Base-by-base conservation (phyloP, 495 filamentous ascomycete species). In the Trypethelium eluteriae region DNA sequence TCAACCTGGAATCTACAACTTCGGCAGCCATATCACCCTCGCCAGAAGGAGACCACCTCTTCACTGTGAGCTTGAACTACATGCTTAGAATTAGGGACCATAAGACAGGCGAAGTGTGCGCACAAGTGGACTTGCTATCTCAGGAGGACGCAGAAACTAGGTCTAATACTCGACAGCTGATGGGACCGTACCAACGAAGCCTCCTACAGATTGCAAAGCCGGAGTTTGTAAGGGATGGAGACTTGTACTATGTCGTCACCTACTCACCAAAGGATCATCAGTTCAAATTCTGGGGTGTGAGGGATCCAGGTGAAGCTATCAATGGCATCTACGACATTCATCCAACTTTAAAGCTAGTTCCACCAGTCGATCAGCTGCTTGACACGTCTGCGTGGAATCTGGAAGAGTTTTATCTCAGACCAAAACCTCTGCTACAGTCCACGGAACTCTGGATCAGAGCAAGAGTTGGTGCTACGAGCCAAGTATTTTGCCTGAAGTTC, bases 251-350 rank as follows among this genome's bases (percentile, higher is more conserved):
- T 66, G 83, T 92, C 32, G 85, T 90, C 34, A 93, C 91, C 12
- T 96, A 91, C 75, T 96, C 92, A 39, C 92, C 94, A 81, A 92
- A 71, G 86, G 90, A 66, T 81, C 92, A 73, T 35, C 86, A 92
- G 69, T 97, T 99, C 83, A 98, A 97, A 76, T 93, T 99, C 76
- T 99, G 93, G 91, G 86, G 84, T 63, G 82, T 92, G 2, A 81
- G 82, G 65, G 84, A 87, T 16, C 83, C 86, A 38, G 80, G 86
- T 53, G 82, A 82, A 39, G 83, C 83, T 25, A 82, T 81, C 6
- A 73, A 90, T 7, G 83, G 85, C 10, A 81, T 96, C 18, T 80
- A 82, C 63, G 93, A 96, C 72, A 75, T 90, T 34, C 90, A 86
- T 64, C 80, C 88, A 0, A 81, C 83, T 34, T 64, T 76, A 12